These are phyloP conservation scores for Talaromyces pinophilus DNA, from an alignment of 2,329 filamentous ascomycete genomes.

Conservation along the genomic window DNA sequence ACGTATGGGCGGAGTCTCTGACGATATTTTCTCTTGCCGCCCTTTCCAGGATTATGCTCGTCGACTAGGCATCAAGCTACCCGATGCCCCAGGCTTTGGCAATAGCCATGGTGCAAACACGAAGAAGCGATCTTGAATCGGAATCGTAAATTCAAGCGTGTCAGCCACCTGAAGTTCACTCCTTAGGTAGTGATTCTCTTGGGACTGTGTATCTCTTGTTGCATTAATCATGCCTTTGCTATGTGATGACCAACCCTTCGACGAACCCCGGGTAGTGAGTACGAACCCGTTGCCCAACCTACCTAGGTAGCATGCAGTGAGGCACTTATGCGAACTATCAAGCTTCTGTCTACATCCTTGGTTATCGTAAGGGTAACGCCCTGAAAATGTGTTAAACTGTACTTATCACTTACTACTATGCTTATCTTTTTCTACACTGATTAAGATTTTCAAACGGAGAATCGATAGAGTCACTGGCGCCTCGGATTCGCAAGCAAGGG, in stretches of 20 bases:
- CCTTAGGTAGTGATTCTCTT: not conserved
- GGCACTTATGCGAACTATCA: not conserved
- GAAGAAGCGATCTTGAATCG: not conserved
- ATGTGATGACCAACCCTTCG: too few relatives aligned
- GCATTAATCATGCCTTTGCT: not conserved
- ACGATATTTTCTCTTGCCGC: slow-evolving; percentile 3
- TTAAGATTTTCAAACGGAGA: not conserved
- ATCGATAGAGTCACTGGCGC: not conserved
- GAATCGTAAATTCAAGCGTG: too few relatives aligned
- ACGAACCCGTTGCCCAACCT: not conserved
- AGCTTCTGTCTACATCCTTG: not conserved
- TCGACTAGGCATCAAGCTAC: slow-evolving; percentile 32
- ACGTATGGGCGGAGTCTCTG: slow-evolving; percentile 47
- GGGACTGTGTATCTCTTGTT: not conserved
- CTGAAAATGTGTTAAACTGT: not conserved
- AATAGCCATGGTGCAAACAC: not conserved
- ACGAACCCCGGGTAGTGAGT: not conserved
- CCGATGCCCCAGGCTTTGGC: slow-evolving; percentile 14
- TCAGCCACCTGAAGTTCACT: not conserved
- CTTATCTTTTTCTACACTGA: not conserved
- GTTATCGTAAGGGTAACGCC: not conserved
- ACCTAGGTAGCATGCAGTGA: not conserved
- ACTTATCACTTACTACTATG: not conserved
- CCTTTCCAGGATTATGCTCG: slow-evolving; percentile 35
- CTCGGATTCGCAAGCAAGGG: not conserved